Percentiles rank a stretch among this genome's conserved stretches.
These are phyloP conservation scores for button mushroom (Agaricus bisporus) DNA, from an alignment of 768 basidiomycete genomes.

Conservation along the genomic window DNA sequence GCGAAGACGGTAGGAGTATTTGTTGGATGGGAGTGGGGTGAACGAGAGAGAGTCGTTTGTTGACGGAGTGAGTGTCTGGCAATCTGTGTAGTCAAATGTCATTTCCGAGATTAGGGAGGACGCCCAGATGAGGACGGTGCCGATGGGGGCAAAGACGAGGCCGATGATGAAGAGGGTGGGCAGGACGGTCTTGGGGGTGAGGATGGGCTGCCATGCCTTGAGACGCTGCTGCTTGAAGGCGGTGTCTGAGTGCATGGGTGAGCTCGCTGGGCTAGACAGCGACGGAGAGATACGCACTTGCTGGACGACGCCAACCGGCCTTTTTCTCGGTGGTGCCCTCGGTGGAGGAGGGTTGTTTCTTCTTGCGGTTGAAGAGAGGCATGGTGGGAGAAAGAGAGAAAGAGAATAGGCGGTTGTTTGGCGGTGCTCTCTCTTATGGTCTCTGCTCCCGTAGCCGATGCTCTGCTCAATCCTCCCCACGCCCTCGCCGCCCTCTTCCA, in stretches of 20 bases:
- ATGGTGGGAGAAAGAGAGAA: constrained; percentile 25
- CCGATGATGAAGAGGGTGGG: constrained; percentile 95
- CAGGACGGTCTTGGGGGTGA: constrained; percentile 95
- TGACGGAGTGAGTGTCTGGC: constrained; percentile 59
- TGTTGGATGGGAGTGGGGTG: constrained; percentile 53
- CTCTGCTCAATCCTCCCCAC: constrained; percentile 39
- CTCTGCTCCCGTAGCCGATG: constrained; percentile 39
- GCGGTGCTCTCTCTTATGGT: constrained; percentile 36
- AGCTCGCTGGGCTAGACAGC: constrained; percentile 12
- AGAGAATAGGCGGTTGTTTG: background rate
- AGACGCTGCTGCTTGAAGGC: constrained; percentile 99
- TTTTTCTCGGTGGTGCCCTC: constrained; percentile 62
- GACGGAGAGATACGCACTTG: constrained; percentile 48
- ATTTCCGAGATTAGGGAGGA: constrained; percentile 79
- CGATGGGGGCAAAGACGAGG: constrained; percentile 92
- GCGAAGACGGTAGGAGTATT: constrained; percentile 62
- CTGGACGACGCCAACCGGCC: constrained; percentile 78
- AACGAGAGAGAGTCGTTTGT: constrained; percentile 33
- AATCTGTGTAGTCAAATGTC: constrained; percentile 91
- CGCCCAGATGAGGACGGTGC: constrained; percentile 93
- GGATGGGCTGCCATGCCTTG: constrained; percentile 99
- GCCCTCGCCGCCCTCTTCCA: constrained; percentile 46
- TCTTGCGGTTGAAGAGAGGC: constrained; percentile 58
- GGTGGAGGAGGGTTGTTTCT: constrained; percentile 28
- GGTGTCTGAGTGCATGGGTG: constrained; percentile 57